Evolutionary conservation across 306 rosid genomes (phyloP).

Genomic region (Lagenaria siceraria): DNA sequence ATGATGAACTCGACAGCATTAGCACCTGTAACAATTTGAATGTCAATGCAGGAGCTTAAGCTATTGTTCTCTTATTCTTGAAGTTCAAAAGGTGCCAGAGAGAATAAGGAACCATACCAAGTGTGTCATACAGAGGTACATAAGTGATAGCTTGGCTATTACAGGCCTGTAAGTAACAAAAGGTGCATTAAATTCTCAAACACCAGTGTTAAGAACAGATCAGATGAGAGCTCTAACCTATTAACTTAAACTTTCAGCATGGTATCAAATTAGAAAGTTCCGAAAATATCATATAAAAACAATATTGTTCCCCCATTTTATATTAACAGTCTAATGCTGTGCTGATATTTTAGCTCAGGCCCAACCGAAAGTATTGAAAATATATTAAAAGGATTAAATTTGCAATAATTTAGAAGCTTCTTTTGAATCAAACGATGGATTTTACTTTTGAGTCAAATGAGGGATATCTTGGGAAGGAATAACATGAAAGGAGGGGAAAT

Average conservation of each 20-base stretch:
- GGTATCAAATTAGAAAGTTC: neutral
- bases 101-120: constrained; percentile 36
- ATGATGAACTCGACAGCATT: constrained; percentile 88
- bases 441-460: neutral
- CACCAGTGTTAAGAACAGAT: neutral
- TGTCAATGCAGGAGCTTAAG: constrained; percentile 1
- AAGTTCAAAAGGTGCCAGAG: neutral
- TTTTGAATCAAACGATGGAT: no score
- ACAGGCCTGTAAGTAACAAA: constrained; percentile 55
- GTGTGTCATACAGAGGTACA: constrained; percentile 80
- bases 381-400: no score
- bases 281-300: neutral
- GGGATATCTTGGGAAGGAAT: neutral
- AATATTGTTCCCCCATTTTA: neutral
- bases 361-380: neutral
- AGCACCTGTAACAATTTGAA: constrained; percentile 49
- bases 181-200: neutral
- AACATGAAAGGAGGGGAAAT: neutral
- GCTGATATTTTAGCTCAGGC: neutral
- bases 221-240: neutral
- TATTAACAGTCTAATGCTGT: neutral
- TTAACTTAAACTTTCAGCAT: neutral
- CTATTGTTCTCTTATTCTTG: neutral
- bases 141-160: constrained; percentile 53
- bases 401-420: no score